Conservation (phyloP, 345 rosid genomes). For the Eucalyptus erythrocorys region DNA sequence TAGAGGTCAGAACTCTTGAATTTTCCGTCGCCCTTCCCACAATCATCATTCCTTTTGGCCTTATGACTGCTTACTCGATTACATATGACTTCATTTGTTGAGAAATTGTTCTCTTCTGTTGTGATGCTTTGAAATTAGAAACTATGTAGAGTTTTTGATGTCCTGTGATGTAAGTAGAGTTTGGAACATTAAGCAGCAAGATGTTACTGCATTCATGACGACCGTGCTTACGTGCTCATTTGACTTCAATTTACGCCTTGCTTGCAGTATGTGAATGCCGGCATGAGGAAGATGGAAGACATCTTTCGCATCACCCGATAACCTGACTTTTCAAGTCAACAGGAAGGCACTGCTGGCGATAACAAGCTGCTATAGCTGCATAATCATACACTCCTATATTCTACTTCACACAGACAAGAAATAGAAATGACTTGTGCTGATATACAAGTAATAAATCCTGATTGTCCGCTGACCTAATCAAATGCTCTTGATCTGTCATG, state of each 20-base stretch:
- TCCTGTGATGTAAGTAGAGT: not conserved
- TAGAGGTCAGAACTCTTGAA: conserved; percentile 26
- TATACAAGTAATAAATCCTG: not conserved
- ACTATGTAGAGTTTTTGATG: not conserved
- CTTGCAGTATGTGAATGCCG: conserved; percentile 40
- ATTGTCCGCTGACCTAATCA: not conserved
- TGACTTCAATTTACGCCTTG: not conserved
- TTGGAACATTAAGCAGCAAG: not conserved
- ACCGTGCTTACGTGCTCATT: not conserved
- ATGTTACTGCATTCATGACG: not conserved
- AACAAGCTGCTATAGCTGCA: not conserved
- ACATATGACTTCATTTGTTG: not conserved
- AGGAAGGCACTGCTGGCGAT: not conserved
- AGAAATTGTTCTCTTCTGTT: not conserved
- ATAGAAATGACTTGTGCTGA: not conserved
- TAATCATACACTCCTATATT: not conserved
- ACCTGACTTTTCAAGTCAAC: not conserved
- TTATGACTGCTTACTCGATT: not conserved
- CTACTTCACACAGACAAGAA: not conserved
- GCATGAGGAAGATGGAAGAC: conserved; percentile 23
- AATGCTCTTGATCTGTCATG: not conserved
- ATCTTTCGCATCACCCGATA: conserved; percentile 30
- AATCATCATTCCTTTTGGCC: not conserved
- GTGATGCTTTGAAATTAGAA: not conserved
- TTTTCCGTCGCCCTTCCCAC: not conserved